A percentile compares a stretch with the other conserved stretches of the same genome.
Evolutionary conservation across 139 green algal species (phyloP).

Genomic region (Tetradesmus lagerheimii): DNA sequence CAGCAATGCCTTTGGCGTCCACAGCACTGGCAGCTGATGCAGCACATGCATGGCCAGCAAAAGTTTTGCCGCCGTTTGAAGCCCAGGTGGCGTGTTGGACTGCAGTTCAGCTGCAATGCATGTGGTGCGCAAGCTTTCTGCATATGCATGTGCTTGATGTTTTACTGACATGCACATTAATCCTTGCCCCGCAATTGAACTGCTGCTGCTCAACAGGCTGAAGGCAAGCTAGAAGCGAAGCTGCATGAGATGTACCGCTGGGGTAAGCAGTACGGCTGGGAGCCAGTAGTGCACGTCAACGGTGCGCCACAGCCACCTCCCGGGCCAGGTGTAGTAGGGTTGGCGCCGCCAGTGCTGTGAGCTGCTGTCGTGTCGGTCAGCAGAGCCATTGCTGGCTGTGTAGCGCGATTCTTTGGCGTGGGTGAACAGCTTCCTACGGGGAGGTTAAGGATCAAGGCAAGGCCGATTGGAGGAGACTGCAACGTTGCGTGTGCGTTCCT

Average conservation of each 20-base stretch:
- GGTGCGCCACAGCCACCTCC: conserved; percentile 32
- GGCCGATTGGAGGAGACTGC: no score
- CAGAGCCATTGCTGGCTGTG: neutral
- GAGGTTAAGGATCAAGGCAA: neutral
- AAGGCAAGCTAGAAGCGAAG: conserved; percentile 76
- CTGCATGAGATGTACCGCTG: conserved; percentile 87
- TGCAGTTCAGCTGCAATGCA: no score
- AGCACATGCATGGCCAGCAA: no score
- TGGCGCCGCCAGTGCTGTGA: neutral
- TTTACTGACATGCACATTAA: neutral
- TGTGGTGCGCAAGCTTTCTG: no score
- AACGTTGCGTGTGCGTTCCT: neutral
- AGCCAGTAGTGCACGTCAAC: conserved; percentile 56
- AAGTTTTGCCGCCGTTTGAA: no score
- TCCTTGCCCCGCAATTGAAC: neutral
- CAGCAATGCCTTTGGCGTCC: no score
- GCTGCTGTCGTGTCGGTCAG: neutral
- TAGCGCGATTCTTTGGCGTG: neutral
- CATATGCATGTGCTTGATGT: neutral
- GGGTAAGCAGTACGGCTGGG: conserved; percentile 89
- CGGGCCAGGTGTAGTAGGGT: neutral
- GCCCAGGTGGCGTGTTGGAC: no score
- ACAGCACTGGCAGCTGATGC: no score
- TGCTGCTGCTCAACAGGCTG: conserved; percentile 30
- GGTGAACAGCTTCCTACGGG: neutral